Conservation (phyloP, 352 stramenopile genomes). For the Phytophthora pluvialis region DNA sequence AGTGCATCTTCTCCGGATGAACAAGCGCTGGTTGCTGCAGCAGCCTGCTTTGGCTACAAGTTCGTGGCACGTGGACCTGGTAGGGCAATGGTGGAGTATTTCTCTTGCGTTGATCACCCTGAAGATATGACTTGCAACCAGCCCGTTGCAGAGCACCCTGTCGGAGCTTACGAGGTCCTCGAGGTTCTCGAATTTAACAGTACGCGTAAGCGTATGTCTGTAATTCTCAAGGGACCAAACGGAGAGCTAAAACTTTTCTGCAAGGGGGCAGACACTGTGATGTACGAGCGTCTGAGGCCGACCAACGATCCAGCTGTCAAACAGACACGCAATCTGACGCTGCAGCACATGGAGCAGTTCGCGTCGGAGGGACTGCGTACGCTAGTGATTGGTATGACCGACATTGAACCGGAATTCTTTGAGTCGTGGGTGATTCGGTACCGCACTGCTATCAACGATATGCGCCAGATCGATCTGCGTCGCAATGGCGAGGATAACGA, state of each 20-base stretch:
- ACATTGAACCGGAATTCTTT: conserved; percentile 68
- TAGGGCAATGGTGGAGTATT: conserved; percentile 79
- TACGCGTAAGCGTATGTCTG: conserved; percentile 96
- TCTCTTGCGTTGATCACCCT: conserved; percentile 57
- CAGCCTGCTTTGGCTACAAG: conserved; percentile 84
- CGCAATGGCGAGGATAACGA: conserved; percentile 75
- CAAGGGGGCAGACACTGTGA: conserved; percentile 91
- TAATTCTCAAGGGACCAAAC: conserved; percentile 74
- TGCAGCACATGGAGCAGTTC: conserved; percentile 91
- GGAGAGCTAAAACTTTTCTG: conserved; percentile 80
- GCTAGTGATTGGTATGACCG: conserved; percentile 81
- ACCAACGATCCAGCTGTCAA: conserved; percentile 56
- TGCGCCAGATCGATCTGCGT: conserved; percentile 86
- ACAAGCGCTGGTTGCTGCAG: conserved; percentile 86
- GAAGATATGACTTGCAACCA: conserved; percentile 40
- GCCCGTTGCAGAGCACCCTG: conserved; percentile 36
- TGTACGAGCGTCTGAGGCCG: conserved; percentile 80
- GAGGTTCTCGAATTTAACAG: conserved; percentile 96
- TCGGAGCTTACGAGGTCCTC: conserved; percentile 84
- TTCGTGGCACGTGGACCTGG: conserved; percentile 75
- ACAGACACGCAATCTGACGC: conserved; percentile 65
- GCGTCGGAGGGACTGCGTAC: conserved; percentile 90
- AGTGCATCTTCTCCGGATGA: conserved; percentile 94
- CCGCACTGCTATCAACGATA: conserved; percentile 83
- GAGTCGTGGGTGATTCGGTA: conserved; percentile 73